Conservation (phyloP, 2,329 filamentous ascomycete genomes). For the Nannizziopsis arthrosporioides region DNA sequence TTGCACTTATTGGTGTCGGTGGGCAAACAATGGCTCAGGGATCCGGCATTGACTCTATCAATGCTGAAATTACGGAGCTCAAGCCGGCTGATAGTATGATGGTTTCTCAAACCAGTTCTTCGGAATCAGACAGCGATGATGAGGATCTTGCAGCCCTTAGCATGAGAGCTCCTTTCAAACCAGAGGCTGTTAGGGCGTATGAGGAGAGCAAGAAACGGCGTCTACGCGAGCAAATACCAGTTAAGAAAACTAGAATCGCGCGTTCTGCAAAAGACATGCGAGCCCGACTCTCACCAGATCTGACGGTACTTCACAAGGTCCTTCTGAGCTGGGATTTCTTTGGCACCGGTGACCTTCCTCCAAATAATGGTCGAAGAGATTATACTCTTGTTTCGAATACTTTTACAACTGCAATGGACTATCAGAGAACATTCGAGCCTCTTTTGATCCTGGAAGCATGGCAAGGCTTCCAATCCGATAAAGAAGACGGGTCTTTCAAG, state of each 20-base stretch:
- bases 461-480: conserved; percentile 82
- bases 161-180: conserved; percentile 28
- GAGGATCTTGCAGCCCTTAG: conserved; percentile 45
- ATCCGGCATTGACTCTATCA: conserved; percentile 61
- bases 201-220: conserved; percentile 37
- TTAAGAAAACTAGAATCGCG: conserved; percentile 70
- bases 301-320: conserved; percentile 70
- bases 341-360: conserved; percentile 74
- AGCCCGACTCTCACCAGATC: conserved; percentile 77
- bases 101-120: conserved; percentile 54
- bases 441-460: conserved; percentile 86
- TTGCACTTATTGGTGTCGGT: conserved; percentile 40
- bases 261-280: conserved; percentile 88
- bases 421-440: conserved; percentile 82
- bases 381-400: conserved; percentile 67
- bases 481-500: conserved; percentile 71
- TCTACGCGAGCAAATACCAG: conserved; percentile 53
- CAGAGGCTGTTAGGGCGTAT: conserved; percentile 35
- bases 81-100: conserved; percentile 70
- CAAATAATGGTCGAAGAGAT: conserved; percentile 54
- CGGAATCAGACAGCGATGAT: conserved; percentile 59
- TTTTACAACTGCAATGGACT: conserved; percentile 64
- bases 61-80: conserved; percentile 68
- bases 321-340: conserved; percentile 95
- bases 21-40: conserved; percentile 59